These are phyloP conservation scores for Lablab purpureus DNA, from an alignment of 306 rosid genomes.

Conservation along the genomic window DNA sequence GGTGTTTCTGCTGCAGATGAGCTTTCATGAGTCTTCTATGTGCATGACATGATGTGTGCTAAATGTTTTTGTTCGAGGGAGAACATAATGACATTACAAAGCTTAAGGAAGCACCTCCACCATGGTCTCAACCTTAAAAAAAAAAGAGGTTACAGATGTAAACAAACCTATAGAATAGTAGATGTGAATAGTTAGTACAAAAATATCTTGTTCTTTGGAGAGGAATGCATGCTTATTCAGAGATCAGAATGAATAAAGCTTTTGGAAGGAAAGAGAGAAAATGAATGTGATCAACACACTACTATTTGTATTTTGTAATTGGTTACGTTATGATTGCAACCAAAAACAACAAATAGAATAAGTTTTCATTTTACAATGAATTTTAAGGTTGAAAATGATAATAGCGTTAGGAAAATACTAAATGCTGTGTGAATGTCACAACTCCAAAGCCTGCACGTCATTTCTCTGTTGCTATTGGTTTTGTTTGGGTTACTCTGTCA, in stretches of 20 bases:
- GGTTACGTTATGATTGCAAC: slow-evolving; percentile 12
- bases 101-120: slow-evolving; percentile 7
- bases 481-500: too few species aligned
- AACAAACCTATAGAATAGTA: slow-evolving; percentile 30
- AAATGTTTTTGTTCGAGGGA: slow-evolving; percentile 26
- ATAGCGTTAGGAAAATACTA: too few species aligned
- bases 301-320: slow-evolving; percentile 34
- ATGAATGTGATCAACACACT: slow-evolving; percentile 2
- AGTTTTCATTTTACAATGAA: background rate
- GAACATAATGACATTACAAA: slow-evolving; percentile 24
- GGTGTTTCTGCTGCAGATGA: slow-evolving; percentile 45
- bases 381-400: too few species aligned
- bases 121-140: background rate
- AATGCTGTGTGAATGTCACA: too few species aligned
- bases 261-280: background rate
- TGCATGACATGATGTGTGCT: slow-evolving; percentile 26
- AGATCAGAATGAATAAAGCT: slow-evolving; percentile 5
- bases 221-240: slow-evolving; percentile 15
- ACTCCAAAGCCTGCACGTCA: too few species aligned
- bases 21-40: background rate
- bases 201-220: slow-evolving; percentile 44
- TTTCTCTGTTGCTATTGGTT: too few species aligned
- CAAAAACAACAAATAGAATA: slow-evolving; percentile 9
- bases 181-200: slow-evolving; percentile 56
- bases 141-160: slow-evolving; percentile 10